Base-by-base conservation (phyloP, 2,329 filamentous ascomycete genomes). In the Tothia fuscella region DNA sequence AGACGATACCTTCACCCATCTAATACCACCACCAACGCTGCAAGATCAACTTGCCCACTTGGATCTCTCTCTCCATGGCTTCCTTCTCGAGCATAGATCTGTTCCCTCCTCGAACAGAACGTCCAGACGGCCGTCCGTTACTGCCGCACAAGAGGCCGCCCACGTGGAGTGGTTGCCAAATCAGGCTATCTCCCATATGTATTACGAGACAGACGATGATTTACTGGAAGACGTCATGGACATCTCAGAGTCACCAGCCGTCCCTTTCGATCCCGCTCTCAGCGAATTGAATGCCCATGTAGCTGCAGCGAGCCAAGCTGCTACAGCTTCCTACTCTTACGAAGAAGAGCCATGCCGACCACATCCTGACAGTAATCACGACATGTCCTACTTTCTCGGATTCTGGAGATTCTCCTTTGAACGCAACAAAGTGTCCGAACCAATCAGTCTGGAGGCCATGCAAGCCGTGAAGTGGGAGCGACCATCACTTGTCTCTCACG, bases 311-410 rank as follows among this genome's bases (percentile, higher is more conserved):
- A 16, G 22, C 7, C 4, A 14, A 4, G 14, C 35, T n/a, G 16
- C 35, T 12, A 7, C 20, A 16, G 4, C 20, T 13, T 9, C 14
- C 35, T 28, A 37, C 29, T 34, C 17, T 12, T 10, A 22, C 4
- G 39, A 31, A 14, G 39, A 41, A 12, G 29, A 20, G 21, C 39
- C 39, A 10, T 22, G 29, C 6, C 39, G 30, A 24, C 39, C 39
- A n/a, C 26, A 41, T 25, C 39, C 39, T 25, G 29, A 41, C 14
- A 21, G 22, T 14, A 41, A 25, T 14, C 39, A 41, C 22, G 39
- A 41, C 13, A 35, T 41, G 39, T n/a, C 30, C 1, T 26, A 21
- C 6, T 41, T 41, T 13, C 19, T 41, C 3, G 21, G 16, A 25
- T 33, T 31, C 14, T 41, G 39, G 39, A 32, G 29, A 21, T 31